Evolutionary conservation across 371 early-diverging fungal genomes (phyloP).

Genomic region (Apophysomyces elegans): DNA sequence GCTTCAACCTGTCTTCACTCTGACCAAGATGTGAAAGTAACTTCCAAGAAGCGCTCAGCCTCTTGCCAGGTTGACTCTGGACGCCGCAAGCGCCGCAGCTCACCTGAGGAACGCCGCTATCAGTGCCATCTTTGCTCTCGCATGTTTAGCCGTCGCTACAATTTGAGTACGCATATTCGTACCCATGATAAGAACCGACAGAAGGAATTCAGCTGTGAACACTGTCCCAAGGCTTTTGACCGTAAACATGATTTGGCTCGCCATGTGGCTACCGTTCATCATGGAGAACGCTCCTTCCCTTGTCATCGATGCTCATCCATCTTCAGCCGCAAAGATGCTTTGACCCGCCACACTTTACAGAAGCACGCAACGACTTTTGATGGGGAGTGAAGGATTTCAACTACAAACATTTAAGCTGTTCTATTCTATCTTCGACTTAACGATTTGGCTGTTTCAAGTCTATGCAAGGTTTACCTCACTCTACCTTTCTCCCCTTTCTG

Average conservation of each 20-base stretch:
- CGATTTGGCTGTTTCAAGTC: background rate
- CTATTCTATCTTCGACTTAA: background rate
- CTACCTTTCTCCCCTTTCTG: background rate
- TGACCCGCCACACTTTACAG: conserved; percentile 41
- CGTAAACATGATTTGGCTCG: conserved; percentile 75
- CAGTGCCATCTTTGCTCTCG: conserved; percentile 56
- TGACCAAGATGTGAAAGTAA: conserved; percentile 6
- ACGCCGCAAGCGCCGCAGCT: conserved; percentile 6
- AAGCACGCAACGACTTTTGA: background rate
- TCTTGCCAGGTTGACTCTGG: background rate
- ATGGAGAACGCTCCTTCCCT: conserved; percentile 50
- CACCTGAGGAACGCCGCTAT: conserved; percentile 26
- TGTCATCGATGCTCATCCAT: conserved; percentile 57
- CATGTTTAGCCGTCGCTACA: conserved; percentile 68
- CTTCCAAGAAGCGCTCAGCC: conserved; percentile 3
- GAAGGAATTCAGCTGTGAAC: conserved; percentile 59
- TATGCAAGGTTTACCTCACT: conserved; percentile 3
- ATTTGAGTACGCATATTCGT: conserved; percentile 70
- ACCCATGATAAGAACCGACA: conserved; percentile 71
- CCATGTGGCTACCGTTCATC: conserved; percentile 68
- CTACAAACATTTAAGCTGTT: background rate
- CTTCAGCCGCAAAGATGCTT: conserved; percentile 71
- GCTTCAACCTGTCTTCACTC: conserved; percentile 13
- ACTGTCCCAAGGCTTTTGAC: conserved; percentile 60
- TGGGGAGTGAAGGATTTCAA: background rate